Evolutionary conservation across 208 protist species (phyloP), one percentile per base, ranked within the genome.

Genomic region (Porcisia deanei): DNA sequence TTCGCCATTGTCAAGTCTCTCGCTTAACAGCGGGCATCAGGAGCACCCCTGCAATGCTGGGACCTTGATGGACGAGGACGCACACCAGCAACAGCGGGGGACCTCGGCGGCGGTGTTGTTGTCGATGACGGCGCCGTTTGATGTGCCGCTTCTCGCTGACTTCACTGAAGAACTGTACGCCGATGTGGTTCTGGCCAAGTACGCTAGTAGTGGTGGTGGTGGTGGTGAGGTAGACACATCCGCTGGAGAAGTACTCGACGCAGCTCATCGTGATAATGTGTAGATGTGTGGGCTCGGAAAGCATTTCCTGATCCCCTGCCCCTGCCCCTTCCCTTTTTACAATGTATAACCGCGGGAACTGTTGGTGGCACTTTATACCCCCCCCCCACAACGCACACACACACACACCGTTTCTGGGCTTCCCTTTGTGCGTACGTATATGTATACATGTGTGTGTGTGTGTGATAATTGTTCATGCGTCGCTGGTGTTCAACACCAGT

Each of bases 171-270:
- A 49, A 1, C 4, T 80, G 37, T 80, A 80, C 54, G 49, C 14
- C 1, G 53, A 75, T 54, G 67, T 80, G n/a, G 76, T 69, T 4
- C 47, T 80, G 70, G 76, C 76, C 34, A 75, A 75, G 70, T 80
- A 75, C 61, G 60, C 41, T 20, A n/a, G 68, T 20, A 1, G 68
- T 61, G 9, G 10, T 41, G 39, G 8, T 66, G 61, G 6, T n/a
- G 22, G 1, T 43, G 39, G 8, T 18, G 22, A 2, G 7, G 30
- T 66, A 47, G 37, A 22, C 34, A 5, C 61, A n/a, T 25, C 22
- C 57, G 57, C 57, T 18, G 57, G 1, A 30, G 30, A 39, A n/a
- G 25, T n/a, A 20, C 2, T 16, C 39, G 30, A 12, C 47, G 10
- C 10, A 12, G 47, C 47, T 12, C 47, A 52, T 52, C 47, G 47